These are phyloP conservation scores for Nidularia sp. DNA, from an alignment of 768 basidiomycete genomes.

Conservation along the genomic window DNA sequence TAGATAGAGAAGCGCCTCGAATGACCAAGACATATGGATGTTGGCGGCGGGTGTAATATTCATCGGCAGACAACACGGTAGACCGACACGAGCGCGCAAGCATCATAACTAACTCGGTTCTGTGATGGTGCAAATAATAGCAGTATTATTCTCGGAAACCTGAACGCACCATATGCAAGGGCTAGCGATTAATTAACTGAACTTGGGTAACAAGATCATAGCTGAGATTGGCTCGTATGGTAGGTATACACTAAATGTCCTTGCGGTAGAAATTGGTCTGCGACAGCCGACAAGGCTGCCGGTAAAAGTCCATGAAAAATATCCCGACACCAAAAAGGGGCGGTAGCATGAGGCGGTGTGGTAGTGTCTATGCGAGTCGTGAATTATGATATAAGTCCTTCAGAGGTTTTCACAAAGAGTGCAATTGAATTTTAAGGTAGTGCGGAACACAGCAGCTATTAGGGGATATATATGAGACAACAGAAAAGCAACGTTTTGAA, in stretches of 20 bases:
- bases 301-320: slow-evolving; percentile 32
- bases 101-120: too few relatives aligned
- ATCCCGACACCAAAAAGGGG: slow-evolving; percentile 24
- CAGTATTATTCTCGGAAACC: not conserved
- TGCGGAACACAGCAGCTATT: slow-evolving; percentile 60
- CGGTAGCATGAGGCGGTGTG: slow-evolving; percentile 20
- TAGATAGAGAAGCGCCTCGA: too few relatives aligned
- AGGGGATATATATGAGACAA: slow-evolving; percentile 4
- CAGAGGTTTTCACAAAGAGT: slow-evolving; percentile 65
- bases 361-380: slow-evolving; percentile 28
- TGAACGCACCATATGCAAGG: not conserved
- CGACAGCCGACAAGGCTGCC: slow-evolving; percentile 18
- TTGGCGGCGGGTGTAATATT: too few relatives aligned
- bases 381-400: slow-evolving; percentile 34
- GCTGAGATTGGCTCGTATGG: slow-evolving; percentile 33
- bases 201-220: slow-evolving; percentile 24
- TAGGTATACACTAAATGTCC: slow-evolving; percentile 46
- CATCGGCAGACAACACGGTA: too few relatives aligned
- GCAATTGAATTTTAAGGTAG: slow-evolving; percentile 57
- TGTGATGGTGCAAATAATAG: not conserved
- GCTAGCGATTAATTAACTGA: not conserved
- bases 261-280: slow-evolving; percentile 31
- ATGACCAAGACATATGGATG: too few relatives aligned
- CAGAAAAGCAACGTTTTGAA: slow-evolving; percentile 2
- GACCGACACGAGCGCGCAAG: too few relatives aligned